Evolutionary conservation across 2,329 filamentous ascomycete species (phyloP).

Genomic region (Alternaria ventricosa): DNA sequence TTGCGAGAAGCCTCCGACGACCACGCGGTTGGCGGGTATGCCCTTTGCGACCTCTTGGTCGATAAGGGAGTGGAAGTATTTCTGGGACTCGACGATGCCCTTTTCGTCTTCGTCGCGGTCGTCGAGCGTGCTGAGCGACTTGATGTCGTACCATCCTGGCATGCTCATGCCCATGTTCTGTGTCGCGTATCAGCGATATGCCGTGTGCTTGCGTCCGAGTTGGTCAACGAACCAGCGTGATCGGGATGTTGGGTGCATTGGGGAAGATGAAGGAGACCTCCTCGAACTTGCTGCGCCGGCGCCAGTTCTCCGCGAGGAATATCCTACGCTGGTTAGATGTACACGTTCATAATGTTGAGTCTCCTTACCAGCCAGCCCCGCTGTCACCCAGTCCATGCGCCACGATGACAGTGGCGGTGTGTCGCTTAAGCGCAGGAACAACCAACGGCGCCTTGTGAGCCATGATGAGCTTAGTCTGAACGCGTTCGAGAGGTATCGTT

Average conservation of each 20-base stretch:
- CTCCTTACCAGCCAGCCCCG: conserved; percentile 72
- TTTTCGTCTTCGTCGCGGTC: conserved; percentile 66
- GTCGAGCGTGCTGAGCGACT: conserved; percentile 55
- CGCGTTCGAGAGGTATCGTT: conserved; percentile 7
- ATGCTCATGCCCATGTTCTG: conserved; percentile 79
- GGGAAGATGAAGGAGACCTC: conserved; percentile 95
- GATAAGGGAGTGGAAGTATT: conserved; percentile 81
- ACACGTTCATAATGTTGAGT: not conserved
- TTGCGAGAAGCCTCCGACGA: conserved; percentile 85
- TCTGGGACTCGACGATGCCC: conserved; percentile 75
- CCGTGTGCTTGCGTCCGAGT: not conserved
- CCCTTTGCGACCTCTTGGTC: conserved; percentile 80
- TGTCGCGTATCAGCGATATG: conserved; percentile 1
- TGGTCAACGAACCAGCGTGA: conserved; percentile 70
- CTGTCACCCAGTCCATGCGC: conserved; percentile 87
- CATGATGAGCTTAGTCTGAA: conserved; percentile 25
- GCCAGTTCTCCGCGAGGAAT: conserved; percentile 85
- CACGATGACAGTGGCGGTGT: conserved; percentile 95
- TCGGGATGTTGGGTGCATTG: conserved; percentile 84
- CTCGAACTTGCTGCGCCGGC: conserved; percentile 77
- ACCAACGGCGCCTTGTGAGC: conserved; percentile 62
- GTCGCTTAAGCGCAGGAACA: conserved; percentile 78
- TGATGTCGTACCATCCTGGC: conserved; percentile 88
- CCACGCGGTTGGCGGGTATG: conserved; percentile 81
- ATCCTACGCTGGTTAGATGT: conserved; percentile 57